Evolutionary conservation across 2,329 filamentous ascomycete species (phyloP), one percentile per base, ranked within the genome.

Genomic region (Zalaria sp.): DNA sequence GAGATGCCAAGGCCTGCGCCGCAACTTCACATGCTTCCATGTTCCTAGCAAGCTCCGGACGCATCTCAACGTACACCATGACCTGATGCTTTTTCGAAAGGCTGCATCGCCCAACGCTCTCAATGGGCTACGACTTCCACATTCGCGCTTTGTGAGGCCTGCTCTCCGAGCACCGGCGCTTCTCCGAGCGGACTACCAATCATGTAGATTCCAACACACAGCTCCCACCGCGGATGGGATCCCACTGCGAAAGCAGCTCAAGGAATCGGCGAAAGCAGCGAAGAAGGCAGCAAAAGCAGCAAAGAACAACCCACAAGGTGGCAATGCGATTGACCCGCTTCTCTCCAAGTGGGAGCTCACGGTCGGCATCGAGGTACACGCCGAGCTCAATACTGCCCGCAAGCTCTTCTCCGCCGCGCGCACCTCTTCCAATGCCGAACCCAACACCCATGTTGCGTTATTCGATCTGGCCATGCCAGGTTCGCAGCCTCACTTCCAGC

Each of bases 291-390:
- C 46, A 18, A 53, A 53, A 47, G 41, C 32, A 32, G 46, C 39
- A 49, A 50, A 34, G 46, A 44, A 43, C 46, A 44, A 42, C 36
- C 43, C n/a, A 38, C 37, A 27, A 25, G 39, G 34, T 3, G 34
- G 39, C 2, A 48, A 46, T 1, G 34, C 37, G 31, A 11, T 40
- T 3, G 48, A 57, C 29, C 37, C 52, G 6, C 34, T 50, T 35
- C 45, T 64, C 40, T 57, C 65, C 34, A 79, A 79, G 29, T 98
- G 91, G 91, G 85, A 95, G 60, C 68, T 96, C 54, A 95, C 89
- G 0, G 86, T 96, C 27, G 91, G 91, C 46, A 88, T 98, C 51
- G 91, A 98, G 66, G 91, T 98, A 49, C 91, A 98, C 58, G 91
- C 91, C 18, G 89, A 96, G 63, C 71, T 98, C 54, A 94, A 96